Conservation (phyloP, 1,139 yeast genomes). For the Candida smagusa region DNA sequence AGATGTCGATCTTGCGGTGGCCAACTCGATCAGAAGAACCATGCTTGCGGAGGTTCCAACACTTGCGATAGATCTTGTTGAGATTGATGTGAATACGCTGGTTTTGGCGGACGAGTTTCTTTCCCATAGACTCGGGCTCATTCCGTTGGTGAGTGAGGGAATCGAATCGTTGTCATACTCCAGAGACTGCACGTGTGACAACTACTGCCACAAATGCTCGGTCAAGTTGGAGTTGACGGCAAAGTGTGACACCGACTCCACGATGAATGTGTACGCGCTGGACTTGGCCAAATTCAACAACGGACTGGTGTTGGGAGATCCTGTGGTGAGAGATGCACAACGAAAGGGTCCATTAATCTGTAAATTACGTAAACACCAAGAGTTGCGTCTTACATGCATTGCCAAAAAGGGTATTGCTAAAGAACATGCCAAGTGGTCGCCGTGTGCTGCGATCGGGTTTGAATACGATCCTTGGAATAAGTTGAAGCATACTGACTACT, state of each 20-base stretch:
- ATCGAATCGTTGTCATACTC: slow-evolving; percentile 79
- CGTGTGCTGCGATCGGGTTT: slow-evolving; percentile 94
- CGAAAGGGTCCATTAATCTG: slow-evolving; percentile 85
- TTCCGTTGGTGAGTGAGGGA: slow-evolving; percentile 83
- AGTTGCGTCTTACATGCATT: slow-evolving; percentile 80
- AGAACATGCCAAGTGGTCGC: slow-evolving; percentile 98
- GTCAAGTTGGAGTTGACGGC: slow-evolving; percentile 86
- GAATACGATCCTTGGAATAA: slow-evolving; percentile 99
- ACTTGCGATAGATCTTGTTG: slow-evolving; percentile 91
- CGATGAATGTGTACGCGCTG: slow-evolving; percentile 85
- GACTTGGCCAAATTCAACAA: slow-evolving; percentile 62
- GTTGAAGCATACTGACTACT: slow-evolving; percentile 88
- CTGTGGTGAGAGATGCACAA: slow-evolving; percentile 75
- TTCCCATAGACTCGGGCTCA: slow-evolving; percentile 87
- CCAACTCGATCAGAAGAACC: slow-evolving; percentile 86
- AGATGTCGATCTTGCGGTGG: slow-evolving; percentile 86
- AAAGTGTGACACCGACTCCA: slow-evolving; percentile 80
- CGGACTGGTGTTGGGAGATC: slow-evolving; percentile 64
- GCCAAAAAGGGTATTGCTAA: slow-evolving; percentile 98
- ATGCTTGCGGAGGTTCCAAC: slow-evolving; percentile 98
- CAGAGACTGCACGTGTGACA: slow-evolving; percentile 96
- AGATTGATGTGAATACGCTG: slow-evolving; percentile 87
- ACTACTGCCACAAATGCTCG: slow-evolving; percentile 92
- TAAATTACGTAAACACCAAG: slow-evolving; percentile 91
- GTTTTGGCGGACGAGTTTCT: slow-evolving; percentile 96